Base-by-base conservation (phyloP, 1,284 basidiomycete species). In the Cystobasidium pallidum region DNA sequence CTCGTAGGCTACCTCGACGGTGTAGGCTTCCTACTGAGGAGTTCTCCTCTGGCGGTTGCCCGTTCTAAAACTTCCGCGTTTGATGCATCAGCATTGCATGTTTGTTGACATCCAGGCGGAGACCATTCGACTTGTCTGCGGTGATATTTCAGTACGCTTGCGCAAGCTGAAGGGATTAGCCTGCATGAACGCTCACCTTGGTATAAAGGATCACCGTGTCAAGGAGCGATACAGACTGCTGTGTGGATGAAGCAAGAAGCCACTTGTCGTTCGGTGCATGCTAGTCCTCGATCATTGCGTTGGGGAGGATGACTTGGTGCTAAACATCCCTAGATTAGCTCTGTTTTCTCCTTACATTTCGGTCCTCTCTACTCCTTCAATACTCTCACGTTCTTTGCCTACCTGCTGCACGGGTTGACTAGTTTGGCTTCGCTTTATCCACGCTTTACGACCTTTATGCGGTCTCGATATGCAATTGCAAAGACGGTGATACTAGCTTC, bases 101-200 rank as follows among this genome's bases (percentile, higher is more conserved):
- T 57, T 36, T 57, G 54, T 57, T 57, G 54, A 57, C 54, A 57
- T 34, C n/a, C 54, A 30, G n/a, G 54, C 32, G 30, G 30, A 57
- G 54, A 57, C 26, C 30, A 34, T 34, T 11, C n/a, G 19, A 32
- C 15, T 15, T n/a, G 54, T 28, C 24, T 8, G n/a, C 24, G n/a
- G n/a, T n/a, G n/a, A n/a, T n/a, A n/a, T n/a, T n/a, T n/a, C n/a
- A n/a, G n/a, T n/a, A n/a, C n/a, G 36, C 6, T 39, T 7, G 36
- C 36, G 13, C 36, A 39, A 13, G 13, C 13, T 13, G 13, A 39
- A 39, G 7, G 36, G 13, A 13, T 39, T 13, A 39, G 36, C 36
- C 13, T 39, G 36, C n/a, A 36, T 39, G 7, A 39, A 39, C 13
- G 36, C 36, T 17, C 24, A 28, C 26, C 51, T 26, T 26, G 32